Evolutionary conservation across 2,329 filamentous ascomycete species (phyloP).

Genomic region (Ustilaginoidea virens): DNA sequence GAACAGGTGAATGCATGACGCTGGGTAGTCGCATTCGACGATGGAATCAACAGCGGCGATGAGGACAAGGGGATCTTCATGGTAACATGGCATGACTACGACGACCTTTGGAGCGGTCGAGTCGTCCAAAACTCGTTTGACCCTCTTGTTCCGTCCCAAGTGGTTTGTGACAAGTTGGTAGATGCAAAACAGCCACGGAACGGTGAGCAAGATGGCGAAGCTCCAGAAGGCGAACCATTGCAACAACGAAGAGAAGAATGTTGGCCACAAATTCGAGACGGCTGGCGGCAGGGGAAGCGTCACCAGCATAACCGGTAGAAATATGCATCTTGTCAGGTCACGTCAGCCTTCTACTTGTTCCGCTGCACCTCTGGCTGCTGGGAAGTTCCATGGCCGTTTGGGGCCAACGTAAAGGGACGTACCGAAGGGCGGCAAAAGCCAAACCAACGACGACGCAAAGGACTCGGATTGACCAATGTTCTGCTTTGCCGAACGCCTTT

Average conservation of each 20-base stretch:
- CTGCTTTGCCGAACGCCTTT: conserved; percentile 81
- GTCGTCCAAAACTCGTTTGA: conserved; percentile 75
- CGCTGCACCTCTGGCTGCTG: background rate
- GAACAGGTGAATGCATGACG: conserved; percentile 86
- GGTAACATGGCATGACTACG: conserved; percentile 94
- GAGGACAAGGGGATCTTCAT: conserved; percentile 72
- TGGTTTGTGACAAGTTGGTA: conserved; percentile 83
- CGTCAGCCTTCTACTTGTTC: background rate
- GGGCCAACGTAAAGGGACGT: too few species aligned
- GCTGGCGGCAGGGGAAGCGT: conserved; percentile 69
- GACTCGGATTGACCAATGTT: conserved; percentile 68
- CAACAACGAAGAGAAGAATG: conserved; percentile 49
- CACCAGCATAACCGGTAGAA: conserved; percentile 86
- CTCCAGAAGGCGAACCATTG: conserved; percentile 96
- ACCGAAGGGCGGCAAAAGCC: conserved; percentile 64
- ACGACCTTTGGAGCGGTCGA: conserved; percentile 82
- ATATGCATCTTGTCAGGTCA: conserved; percentile 49
- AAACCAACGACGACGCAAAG: conserved; percentile 63
- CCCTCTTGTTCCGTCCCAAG: conserved; percentile 64
- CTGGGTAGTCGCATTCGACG: conserved; percentile 84
- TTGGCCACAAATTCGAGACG: conserved; percentile 59
- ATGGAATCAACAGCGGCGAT: conserved; percentile 81
- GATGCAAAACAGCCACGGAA: conserved; percentile 87
- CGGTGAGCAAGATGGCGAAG: conserved; percentile 68
- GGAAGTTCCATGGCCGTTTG: too few species aligned